Conservation (phyloP, 1,284 basidiomycete species). For the Moniliophthora roreri region DNA sequence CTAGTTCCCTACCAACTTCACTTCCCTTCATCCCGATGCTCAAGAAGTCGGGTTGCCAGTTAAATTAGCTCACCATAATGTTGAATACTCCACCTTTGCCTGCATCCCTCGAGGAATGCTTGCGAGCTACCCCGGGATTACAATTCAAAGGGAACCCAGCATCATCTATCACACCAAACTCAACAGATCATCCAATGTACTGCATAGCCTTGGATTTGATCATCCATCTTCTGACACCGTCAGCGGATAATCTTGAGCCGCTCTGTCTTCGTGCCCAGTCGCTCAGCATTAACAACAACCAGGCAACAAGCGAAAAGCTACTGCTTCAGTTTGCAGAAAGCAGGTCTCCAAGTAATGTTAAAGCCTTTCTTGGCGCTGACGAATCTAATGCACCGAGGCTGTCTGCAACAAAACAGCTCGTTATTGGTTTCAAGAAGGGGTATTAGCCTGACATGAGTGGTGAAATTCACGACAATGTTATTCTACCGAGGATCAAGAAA, state of each 20-base stretch:
- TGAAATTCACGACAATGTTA: neutral
- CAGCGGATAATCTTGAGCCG: slow-evolving; percentile 1
- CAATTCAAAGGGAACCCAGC: neutral
- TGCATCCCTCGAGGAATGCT: neutral
- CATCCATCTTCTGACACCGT: slow-evolving; percentile 1
- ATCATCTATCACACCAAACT: neutral
- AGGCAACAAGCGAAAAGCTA: neutral
- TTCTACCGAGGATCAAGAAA: slow-evolving; percentile 2
- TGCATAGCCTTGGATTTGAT: slow-evolving; percentile 5
- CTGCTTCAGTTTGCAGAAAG: slow-evolving; percentile 3
- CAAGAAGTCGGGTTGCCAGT: slow-evolving; percentile 1
- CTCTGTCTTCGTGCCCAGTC: slow-evolving; percentile 9
- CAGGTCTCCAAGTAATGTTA: neutral
- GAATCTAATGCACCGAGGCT: neutral
- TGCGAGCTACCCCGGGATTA: slow-evolving; percentile 1
- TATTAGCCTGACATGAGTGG: neutral
- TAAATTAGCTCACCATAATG: slow-evolving; percentile 8
- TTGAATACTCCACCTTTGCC: slow-evolving; percentile 1
- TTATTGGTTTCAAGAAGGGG: neutral
- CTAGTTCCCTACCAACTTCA: too few species aligned
- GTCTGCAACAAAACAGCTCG: neutral
- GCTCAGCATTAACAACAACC: slow-evolving; percentile 1
- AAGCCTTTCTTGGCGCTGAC: neutral
- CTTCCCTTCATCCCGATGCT: slow-evolving; percentile 9
- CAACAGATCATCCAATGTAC: neutral